phyloP scores from a whole-genome alignment of 148 eudicot species.

The Dysphania ambrosioides region DNA sequence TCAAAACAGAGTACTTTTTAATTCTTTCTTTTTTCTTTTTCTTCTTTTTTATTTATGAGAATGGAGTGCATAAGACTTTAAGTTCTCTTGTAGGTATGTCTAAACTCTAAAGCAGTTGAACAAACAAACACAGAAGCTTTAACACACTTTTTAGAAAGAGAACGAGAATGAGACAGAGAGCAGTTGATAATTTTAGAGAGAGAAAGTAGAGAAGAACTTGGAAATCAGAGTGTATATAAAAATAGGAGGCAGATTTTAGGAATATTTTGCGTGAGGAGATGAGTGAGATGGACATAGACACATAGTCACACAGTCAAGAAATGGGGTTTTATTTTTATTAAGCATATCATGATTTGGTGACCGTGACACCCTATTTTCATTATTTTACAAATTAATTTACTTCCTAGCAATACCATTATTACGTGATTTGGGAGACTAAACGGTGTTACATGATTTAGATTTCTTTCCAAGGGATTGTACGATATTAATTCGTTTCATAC shows the following conservation, averaged over 20 bases:
- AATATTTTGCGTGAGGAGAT: slow-evolving; percentile 27
- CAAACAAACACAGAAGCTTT: slow-evolving; percentile 21
- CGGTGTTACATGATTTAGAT: too few relatives aligned
- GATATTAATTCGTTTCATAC: too few relatives aligned
- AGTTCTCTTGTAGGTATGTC: slow-evolving; percentile 21
- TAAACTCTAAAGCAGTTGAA: slow-evolving; percentile 35
- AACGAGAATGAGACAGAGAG: slow-evolving; percentile 1
- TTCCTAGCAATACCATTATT: too few relatives aligned
- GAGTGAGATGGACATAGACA: slow-evolving; percentile 6
- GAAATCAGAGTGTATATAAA: slow-evolving; percentile 10
- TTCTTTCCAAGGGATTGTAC: too few relatives aligned
- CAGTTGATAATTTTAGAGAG: slow-evolving; percentile 14
- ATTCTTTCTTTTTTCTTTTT: too few relatives aligned
- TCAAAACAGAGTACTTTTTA: background rate
- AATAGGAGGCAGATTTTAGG: background rate
- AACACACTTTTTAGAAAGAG: slow-evolving; percentile 4
- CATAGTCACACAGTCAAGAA: too few relatives aligned
- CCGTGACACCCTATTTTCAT: too few relatives aligned
- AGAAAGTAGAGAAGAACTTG: slow-evolving; percentile 21
- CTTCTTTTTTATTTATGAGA: too few relatives aligned
- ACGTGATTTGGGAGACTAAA: too few relatives aligned
- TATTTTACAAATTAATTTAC: too few relatives aligned
- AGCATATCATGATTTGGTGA: background rate
- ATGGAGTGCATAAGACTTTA: background rate
- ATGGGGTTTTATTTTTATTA: too few relatives aligned